Base-by-base conservation (phyloP, 768 basidiomycete genomes). In the Tricholoma bakamatsutake region DNA sequence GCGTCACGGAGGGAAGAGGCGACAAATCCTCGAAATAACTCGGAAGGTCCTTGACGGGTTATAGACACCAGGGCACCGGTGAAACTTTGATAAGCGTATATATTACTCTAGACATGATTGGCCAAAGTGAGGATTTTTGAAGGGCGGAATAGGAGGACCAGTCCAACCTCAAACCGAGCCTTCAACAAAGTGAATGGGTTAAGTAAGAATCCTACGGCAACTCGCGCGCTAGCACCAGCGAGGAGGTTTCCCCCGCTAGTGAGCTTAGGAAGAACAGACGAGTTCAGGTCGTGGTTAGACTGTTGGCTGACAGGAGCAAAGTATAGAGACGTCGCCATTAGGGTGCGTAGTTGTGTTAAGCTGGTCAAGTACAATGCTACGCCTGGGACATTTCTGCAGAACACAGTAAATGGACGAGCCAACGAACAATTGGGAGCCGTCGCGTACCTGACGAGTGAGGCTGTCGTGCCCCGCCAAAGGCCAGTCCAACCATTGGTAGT, bases 181-280 rank as follows among this genome's bases (percentile, higher is more conserved):
- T 98, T 98, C 46, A 97, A 72, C 15, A 98, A 84, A 4, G 95
- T 87, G 61, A 97, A 84, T 0, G 95, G 95, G 66, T 95, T 98
- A 57, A 98, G 65, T 1, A 93, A 55, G 62, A 95, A 83, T 1
- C 95, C 94, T 1, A 96, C 88, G 0, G 72, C 76, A 10, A 92
- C 82, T 57, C 95, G 83, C 1, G 89, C 82, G 1, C 87, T 81
- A 0, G 92, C 93, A 2, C 95, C 95, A 0, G 94, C 86, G 13
- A 95, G 55, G 0, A 97, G 76, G 68, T 98, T 97, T 2, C 94
- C 94, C 62, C 83, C 77, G 55, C 71, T 80, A 0, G 86, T 85
- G 6, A 97, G 77, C 50, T 77, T 82, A 8, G 88, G 90, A 15
- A 90, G 77, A 12, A 83, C 82, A 0, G 84, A 88, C 3, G 73